Evolutionary conservation across 768 basidiomycete species (phyloP), one percentile per base, ranked within the genome.

Genomic region (Terana coerulea): DNA sequence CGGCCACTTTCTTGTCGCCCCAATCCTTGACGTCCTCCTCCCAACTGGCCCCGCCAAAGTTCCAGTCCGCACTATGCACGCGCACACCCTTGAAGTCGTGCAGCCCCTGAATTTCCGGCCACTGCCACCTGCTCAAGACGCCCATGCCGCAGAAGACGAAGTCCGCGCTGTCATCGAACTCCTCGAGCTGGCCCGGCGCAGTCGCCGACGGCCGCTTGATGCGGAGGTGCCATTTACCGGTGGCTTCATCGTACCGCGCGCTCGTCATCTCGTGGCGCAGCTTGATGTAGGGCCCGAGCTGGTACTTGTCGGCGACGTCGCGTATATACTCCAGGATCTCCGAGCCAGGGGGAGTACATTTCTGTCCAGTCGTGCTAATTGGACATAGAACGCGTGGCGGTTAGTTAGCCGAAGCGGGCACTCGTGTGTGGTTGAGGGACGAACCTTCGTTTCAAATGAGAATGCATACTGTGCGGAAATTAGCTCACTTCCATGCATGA

Each of bases 11-110:
- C 64, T 83, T 83, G 46, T 75, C 70, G 33, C 66, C 67, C 79
- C 81, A 81, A 17, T 68, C 65, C 49, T 69, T 67, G 7, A 74
- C 70, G 12, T 68, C 74, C 11, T 74, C 74, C 58, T 73, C 63
- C n/a, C n/a, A n/a, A n/a, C n/a, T n/a, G n/a, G n/a, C n/a, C n/a
- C n/a, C n/a, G n/a, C 59, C 57, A 19, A 68, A 65, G n/a, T 78
- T 73, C 80, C 84, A 86, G 1, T 75, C 63, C 0, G 84, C 86
- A n/a, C 79, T 80, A 56, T 88, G 86, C 1, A 83, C 64, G 10
- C 83, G 63, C 44, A 68, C 72, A 3, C 86, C 86, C 54, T 75
- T 67, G 65, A 82, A 88, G 8, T 63, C 69, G 14, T 78, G 65
- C 28, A 86, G 60, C 4, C 83, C 84, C 9, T 69, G 61, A 36